Conservation (phyloP, 1,284 basidiomycete species). For the Erythrobasidium hasegawianum region DNA sequence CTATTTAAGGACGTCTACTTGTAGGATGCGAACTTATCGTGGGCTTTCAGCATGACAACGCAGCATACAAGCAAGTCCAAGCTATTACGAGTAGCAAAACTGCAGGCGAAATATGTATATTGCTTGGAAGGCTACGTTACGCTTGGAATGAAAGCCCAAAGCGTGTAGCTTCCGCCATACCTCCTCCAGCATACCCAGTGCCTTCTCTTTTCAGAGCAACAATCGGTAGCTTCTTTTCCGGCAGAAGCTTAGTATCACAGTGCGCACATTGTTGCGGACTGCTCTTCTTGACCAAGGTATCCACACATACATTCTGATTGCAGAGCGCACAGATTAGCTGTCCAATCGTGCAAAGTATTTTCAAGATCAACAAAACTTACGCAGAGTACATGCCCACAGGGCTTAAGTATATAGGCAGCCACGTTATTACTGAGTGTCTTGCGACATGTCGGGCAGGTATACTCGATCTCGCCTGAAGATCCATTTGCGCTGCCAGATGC, state of each 20-base stretch:
- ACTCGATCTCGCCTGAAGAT: constrained; percentile 54
- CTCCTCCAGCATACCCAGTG: constrained; percentile 43
- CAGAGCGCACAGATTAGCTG: too few relatives aligned
- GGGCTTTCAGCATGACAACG: too few relatives aligned
- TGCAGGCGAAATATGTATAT: too few relatives aligned
- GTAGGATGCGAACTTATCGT: too few relatives aligned
- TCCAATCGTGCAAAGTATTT: too few relatives aligned
- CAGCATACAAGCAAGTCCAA: too few relatives aligned
- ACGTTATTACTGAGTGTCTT: constrained; percentile 73
- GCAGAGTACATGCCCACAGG: constrained; percentile 45
- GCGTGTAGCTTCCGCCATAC: constrained; percentile 39
- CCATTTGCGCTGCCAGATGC: constrained; percentile 50
- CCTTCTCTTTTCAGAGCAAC: constrained; percentile 42
- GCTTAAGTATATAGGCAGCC: constrained; percentile 54
- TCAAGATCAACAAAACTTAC: too few relatives aligned
- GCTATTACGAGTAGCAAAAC: too few relatives aligned
- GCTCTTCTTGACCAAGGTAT: constrained; percentile 40
- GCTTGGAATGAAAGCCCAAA: constrained; percentile 43
- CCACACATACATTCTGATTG: constrained; percentile 42
- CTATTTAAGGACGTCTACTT: too few relatives aligned
- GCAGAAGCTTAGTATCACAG: constrained; percentile 35
- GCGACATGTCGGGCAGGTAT: constrained; percentile 85
- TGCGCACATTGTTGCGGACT: constrained; percentile 40
- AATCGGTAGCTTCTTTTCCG: constrained; percentile 39
- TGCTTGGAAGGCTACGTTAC: too few relatives aligned